Conservation (phyloP, 306 rosid genomes). For the Medicago arabica region DNA sequence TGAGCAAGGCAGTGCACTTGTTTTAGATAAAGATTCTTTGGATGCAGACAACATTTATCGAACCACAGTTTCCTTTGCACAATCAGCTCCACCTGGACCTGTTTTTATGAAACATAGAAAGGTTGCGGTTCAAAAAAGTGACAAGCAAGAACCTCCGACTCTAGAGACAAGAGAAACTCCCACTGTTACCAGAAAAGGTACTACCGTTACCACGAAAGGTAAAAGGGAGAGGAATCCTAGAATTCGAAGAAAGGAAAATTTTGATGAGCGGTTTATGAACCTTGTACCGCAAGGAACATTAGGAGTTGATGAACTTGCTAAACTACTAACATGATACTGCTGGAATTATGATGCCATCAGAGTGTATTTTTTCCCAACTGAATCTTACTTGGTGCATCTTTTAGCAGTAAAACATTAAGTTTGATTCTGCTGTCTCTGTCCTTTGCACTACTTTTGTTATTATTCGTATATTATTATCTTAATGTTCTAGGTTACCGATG, state of each 20-base stretch:
- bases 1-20: slow-evolving; percentile 71
- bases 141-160: slow-evolving; percentile 42
- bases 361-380: not conserved
- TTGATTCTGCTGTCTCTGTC: slow-evolving; percentile 8
- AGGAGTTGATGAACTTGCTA: slow-evolving; percentile 88
- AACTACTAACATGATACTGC: slow-evolving; percentile 61
- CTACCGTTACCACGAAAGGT: slow-evolving; percentile 36
- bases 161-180: slow-evolving; percentile 42
- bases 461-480: not conserved
- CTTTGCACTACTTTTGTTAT: not conserved
- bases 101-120: slow-evolving; percentile 56
- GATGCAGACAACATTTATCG: slow-evolving; percentile 72
- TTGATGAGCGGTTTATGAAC: slow-evolving; percentile 54
- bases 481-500: not conserved
- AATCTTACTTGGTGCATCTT: slow-evolving; percentile 20
- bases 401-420: not conserved
- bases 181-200: not conserved
- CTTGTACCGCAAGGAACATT: slow-evolving; percentile 82
- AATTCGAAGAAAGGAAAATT: slow-evolving; percentile 49
- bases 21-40: slow-evolving; percentile 59
- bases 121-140: slow-evolving; percentile 33
- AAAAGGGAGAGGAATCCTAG: slow-evolving; percentile 63
- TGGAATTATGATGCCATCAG: slow-evolving; percentile 6
- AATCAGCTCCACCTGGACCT: slow-evolving; percentile 77
- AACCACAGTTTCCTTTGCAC: slow-evolving; percentile 64